Evolutionary conservation across 177 flowering plant species (phyloP), one percentile per base, ranked within the genome.

Genomic region (Telopea speciosissima): DNA sequence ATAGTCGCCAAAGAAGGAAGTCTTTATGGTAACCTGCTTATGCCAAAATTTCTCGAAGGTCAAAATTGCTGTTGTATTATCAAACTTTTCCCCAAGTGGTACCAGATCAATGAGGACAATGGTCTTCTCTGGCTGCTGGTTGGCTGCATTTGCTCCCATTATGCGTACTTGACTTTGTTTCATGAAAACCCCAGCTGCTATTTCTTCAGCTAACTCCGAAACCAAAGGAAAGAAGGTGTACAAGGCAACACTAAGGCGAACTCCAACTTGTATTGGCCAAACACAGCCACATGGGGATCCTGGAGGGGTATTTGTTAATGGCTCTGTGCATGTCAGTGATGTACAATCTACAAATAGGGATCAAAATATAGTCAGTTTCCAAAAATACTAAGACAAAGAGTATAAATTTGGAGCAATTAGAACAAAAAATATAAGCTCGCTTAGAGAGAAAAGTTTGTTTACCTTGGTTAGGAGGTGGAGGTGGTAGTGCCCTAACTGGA

Each of bases 381-480:
- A 31, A 56, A 22, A 5, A 7, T 63, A 24, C 16, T 2, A 61
- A 71, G 44, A 40, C 21, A n/a, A 36, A 14, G 44, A 52, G 56
- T 59, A 61, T 5, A 31, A 54, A 28, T 2, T 4, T 28, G 31
- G 31, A 28, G 2, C 49, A 49, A 64, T 9, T 24, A 33, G 16
- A 58, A 21, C 7, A 63, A 23, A 66, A 13, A 65, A 21, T 16
- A 40, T 22, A 8, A 12, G 24, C 21, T 68, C n/a, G 5, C 17
- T 40, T 45, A 28, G 54, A 62, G 54, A 52, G 33, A 11, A 7
- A 42, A 40, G 33, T 62, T 56, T 31, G 8, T 36, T 4, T 78
- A 92, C 98, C 96, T 84, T 72, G 72, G 78, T 89, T 87, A 72
- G 95, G 97, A 78, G 97, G 98, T 73, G 98, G 97, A 71, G 98